Evolutionary conservation across 2,329 filamentous ascomycete genomes (phyloP).

Genomic region (Pseudopithomyces chartarum): DNA sequence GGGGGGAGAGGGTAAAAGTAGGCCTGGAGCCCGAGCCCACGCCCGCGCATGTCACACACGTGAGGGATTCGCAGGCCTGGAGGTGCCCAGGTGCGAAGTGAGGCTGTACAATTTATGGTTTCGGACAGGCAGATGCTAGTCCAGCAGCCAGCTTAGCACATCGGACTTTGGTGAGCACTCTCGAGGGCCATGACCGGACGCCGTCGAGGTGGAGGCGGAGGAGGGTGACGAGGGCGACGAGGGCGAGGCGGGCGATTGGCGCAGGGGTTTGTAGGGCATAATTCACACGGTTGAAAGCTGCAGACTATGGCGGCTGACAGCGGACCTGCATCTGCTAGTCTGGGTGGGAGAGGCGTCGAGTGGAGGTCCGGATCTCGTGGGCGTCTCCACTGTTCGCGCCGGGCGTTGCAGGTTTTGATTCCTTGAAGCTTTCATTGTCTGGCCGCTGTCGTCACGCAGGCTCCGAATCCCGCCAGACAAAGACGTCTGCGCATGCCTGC

Average conservation of each 20-base stretch:
- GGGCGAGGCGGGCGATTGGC: background rate
- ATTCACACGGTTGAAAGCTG: conserved; percentile 15
- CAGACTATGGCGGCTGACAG: conserved; percentile 12
- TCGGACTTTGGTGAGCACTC: background rate
- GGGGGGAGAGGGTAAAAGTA: background rate
- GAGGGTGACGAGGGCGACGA: background rate
- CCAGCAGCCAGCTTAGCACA: background rate
- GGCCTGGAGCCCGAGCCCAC: no score
- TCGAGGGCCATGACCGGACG: background rate
- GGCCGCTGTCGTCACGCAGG: conserved; percentile 6
- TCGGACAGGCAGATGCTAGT: conserved; percentile 4
- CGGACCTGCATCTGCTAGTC: conserved; percentile 16
- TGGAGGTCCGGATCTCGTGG: conserved; percentile 2
- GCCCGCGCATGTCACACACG: background rate
- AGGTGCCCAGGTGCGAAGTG: no score
- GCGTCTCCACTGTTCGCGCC: conserved; percentile 12
- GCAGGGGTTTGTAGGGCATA: conserved; percentile 13
- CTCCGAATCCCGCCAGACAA: conserved; percentile 13
- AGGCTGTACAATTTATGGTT: background rate
- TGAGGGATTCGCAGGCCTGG: no score
- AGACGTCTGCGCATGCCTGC: conserved; percentile 9
- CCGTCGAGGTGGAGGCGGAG: background rate
- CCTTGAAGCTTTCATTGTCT: conserved; percentile 9
- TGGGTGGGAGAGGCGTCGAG: conserved; percentile 2
- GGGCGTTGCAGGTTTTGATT: conserved; percentile 5